A percentile compares a stretch with the other conserved stretches of the same genome.
Conservation (phyloP, 2,329 filamentous ascomycete genomes). For the Fusarium sp. region DNA sequence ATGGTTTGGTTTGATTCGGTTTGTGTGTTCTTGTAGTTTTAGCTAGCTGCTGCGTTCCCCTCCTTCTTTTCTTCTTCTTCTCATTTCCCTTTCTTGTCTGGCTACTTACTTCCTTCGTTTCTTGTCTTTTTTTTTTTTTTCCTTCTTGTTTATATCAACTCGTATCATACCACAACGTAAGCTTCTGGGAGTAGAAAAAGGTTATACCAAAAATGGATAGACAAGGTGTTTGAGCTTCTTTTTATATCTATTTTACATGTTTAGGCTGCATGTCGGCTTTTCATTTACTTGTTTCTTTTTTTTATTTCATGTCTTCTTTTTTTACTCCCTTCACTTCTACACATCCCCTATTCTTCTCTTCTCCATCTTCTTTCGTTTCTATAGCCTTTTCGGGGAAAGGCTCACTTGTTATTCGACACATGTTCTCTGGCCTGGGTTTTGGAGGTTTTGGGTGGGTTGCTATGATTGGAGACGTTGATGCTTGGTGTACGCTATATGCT, state of each 20-base stretch:
- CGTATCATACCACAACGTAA: slow-evolving; percentile 43
- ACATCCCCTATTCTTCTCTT: neutral
- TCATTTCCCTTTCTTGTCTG: slow-evolving; percentile 21
- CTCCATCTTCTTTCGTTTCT: neutral
- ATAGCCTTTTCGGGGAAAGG: neutral
- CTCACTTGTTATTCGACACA: neutral
- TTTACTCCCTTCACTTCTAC: neutral
- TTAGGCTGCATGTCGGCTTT: neutral
- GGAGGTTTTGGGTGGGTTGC: neutral
- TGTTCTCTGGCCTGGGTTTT: neutral
- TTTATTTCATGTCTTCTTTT: neutral
- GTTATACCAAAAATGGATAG: slow-evolving; percentile 48
- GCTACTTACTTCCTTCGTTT: slow-evolving; percentile 25
- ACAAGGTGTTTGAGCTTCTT: slow-evolving; percentile 39
- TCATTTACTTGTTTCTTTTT: neutral
- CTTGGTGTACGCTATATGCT: neutral
- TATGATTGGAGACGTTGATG: neutral
- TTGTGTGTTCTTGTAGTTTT: slow-evolving; percentile 26
- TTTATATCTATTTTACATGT: slow-evolving; percentile 18
- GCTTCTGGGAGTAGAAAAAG: slow-evolving; percentile 44
- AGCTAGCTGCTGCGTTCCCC: slow-evolving; percentile 20
- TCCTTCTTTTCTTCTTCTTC: slow-evolving; percentile 7
- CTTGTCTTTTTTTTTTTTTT: slow-evolving; percentile 1
- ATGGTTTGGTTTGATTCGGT: neutral
- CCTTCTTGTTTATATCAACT: slow-evolving; percentile 8